phyloP scores from a whole-genome alignment of 2,329 filamentous ascomycete genomes.

The Aspergillus luchuensis region DNA sequence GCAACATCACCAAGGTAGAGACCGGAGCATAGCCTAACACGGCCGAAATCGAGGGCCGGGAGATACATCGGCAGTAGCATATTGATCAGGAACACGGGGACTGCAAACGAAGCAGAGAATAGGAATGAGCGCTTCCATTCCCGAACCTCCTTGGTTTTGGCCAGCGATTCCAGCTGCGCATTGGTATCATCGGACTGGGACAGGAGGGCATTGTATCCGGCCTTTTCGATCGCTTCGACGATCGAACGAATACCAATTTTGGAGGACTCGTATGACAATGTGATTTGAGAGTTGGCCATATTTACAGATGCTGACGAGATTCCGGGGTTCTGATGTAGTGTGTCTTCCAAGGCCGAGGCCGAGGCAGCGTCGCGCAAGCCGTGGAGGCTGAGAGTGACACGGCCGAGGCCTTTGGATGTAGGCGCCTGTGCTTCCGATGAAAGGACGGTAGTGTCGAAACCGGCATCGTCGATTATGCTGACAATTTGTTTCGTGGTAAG shows the following conservation, averaged over 20 bases:
- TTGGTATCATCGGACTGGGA: slow-evolving; percentile 94
- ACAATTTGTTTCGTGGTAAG: slow-evolving; percentile 73
- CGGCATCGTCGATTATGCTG: slow-evolving; percentile 83
- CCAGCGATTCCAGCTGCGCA: slow-evolving; percentile 90
- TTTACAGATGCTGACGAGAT: slow-evolving; percentile 74
- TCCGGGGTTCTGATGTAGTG: slow-evolving; percentile 66
- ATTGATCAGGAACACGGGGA: slow-evolving; percentile 88
- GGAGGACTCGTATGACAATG: slow-evolving; percentile 70
- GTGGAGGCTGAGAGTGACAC: slow-evolving; percentile 79
- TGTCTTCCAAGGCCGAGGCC: slow-evolving; percentile 71
- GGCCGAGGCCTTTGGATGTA: slow-evolving; percentile 58
- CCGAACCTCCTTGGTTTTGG: slow-evolving; percentile 93
- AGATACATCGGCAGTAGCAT: slow-evolving; percentile 92
- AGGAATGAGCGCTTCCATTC: slow-evolving; percentile 86
- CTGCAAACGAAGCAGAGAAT: slow-evolving; percentile 74
- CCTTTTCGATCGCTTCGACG: slow-evolving; percentile 78
- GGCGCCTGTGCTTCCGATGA: slow-evolving; percentile 68
- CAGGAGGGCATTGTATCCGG: slow-evolving; percentile 84
- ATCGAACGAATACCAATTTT: slow-evolving; percentile 77
- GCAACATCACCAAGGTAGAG: slow-evolving; percentile 86
- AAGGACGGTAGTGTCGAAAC: slow-evolving; percentile 82
- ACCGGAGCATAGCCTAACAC: slow-evolving; percentile 65
- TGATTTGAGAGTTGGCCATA: slow-evolving; percentile 71
- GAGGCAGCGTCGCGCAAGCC: slow-evolving; percentile 71
- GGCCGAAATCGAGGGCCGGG: slow-evolving; percentile 75